Percentiles rank a stretch among this genome's conserved stretches.
These are phyloP conservation scores for Tuber indicum DNA, from an alignment of 495 filamentous ascomycete species.

Conservation along the genomic window DNA sequence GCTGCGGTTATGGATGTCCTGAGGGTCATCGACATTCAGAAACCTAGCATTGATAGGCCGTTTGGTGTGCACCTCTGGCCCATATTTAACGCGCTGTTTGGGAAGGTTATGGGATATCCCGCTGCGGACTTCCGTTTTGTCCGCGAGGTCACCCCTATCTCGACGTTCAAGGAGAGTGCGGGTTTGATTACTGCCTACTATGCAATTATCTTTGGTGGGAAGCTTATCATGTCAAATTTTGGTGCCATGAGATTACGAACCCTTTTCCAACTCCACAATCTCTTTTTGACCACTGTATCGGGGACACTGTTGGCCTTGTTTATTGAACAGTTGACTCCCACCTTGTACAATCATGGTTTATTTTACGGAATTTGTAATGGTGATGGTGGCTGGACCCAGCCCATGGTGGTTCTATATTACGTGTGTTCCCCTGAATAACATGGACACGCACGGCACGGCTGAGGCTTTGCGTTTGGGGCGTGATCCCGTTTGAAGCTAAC, in stretches of 20 bases:
- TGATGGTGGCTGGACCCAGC: slow-evolving; percentile 71
- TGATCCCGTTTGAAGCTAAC: neutral
- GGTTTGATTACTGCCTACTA: slow-evolving; percentile 65
- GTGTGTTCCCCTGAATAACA: slow-evolving; percentile 47
- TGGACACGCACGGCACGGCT: slow-evolving; percentile 23
- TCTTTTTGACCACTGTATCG: slow-evolving; percentile 67
- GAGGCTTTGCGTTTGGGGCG: neutral
- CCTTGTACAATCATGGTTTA: slow-evolving; percentile 58
- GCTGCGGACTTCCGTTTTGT: slow-evolving; percentile 65
- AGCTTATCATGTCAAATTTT: slow-evolving; percentile 64
- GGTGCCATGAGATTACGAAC: slow-evolving; percentile 60
- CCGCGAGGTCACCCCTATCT: slow-evolving; percentile 62
- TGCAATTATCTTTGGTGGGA: slow-evolving; percentile 66
- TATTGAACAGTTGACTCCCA: slow-evolving; percentile 65
- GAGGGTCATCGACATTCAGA: slow-evolving; percentile 53
- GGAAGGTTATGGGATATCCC: slow-evolving; percentile 62
- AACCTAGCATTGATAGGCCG: slow-evolving; percentile 80
- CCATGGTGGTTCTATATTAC: slow-evolving; percentile 71
- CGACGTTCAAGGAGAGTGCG: slow-evolving; percentile 59
- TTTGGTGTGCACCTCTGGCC: slow-evolving; percentile 93
- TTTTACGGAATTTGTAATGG: slow-evolving; percentile 66
- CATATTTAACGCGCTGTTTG: slow-evolving; percentile 79
- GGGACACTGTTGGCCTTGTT: slow-evolving; percentile 61
- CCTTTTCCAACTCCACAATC: slow-evolving; percentile 74
- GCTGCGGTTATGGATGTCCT: slow-evolving; percentile 49